phyloP scores from a whole-genome alignment of 768 basidiomycete genomes.

The Multifurca ochricompacta region DNA sequence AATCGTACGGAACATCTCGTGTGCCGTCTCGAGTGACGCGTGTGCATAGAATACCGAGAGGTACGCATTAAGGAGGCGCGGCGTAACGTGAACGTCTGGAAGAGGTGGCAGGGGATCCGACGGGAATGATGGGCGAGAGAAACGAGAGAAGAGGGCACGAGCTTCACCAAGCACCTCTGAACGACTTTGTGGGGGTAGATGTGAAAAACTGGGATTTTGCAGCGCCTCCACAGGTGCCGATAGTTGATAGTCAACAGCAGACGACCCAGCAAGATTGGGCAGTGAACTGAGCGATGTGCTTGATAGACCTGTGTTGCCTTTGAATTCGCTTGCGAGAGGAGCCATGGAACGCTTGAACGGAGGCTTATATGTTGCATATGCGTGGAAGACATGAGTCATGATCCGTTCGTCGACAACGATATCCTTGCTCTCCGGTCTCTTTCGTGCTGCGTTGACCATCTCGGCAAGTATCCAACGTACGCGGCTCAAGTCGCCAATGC shows the following conservation, averaged over 20 bases:
- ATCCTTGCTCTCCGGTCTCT: constrained; percentile 21
- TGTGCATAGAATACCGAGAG: constrained; percentile 68
- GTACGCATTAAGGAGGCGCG: constrained; percentile 72
- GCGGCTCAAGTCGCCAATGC: constrained; percentile 73
- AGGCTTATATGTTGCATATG: constrained; percentile 74
- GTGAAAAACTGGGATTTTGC: constrained; percentile 28
- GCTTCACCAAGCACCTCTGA: constrained; percentile 69
- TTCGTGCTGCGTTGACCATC: constrained; percentile 41
- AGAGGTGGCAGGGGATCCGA: constrained; percentile 26
- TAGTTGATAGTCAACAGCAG: not conserved
- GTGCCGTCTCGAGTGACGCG: constrained; percentile 39
- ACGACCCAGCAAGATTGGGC: not conserved
- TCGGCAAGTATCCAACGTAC: constrained; percentile 90
- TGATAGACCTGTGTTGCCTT: not conserved
- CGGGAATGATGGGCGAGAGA: constrained; percentile 30
- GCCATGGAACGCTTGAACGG: constrained; percentile 53
- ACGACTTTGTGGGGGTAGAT: constrained; percentile 62
- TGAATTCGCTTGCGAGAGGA: constrained; percentile 30
- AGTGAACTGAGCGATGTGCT: not conserved
- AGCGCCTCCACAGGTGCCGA: not conserved
- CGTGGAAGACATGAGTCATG: constrained; percentile 80
- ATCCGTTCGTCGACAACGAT: constrained; percentile 51
- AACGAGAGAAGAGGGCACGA: constrained; percentile 52
- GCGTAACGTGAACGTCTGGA: constrained; percentile 44
- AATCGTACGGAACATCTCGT: constrained; percentile 41